A percentile compares a stretch with the other conserved stretches of the same genome.
Evolutionary conservation across 148 eudicot genomes (phyloP).

Genomic region (Vaccinium corymbosum): DNA sequence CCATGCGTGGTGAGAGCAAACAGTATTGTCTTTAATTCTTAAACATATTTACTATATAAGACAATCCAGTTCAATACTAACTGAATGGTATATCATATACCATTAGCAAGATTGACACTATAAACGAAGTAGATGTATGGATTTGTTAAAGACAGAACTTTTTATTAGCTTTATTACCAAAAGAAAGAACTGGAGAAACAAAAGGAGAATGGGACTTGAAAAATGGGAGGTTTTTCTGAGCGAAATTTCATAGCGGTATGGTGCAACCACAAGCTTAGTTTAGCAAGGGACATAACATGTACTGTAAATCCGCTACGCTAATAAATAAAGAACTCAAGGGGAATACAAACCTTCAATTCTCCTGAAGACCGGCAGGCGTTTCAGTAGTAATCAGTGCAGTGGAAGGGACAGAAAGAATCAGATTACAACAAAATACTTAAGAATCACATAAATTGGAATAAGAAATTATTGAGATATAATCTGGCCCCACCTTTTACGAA

Average conservation of each 20-base stretch:
- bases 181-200: background rate
- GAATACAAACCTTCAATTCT: constrained; percentile 69
- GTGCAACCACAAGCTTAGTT: constrained; percentile 2
- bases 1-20: background rate
- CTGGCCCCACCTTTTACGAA: constrained; percentile 53
- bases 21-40: constrained; percentile 1
- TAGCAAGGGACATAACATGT: background rate
- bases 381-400: constrained; percentile 27
- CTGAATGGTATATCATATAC: background rate
- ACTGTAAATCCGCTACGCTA: background rate
- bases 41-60: background rate
- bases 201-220: background rate
- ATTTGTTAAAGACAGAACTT: background rate
- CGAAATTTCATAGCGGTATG: background rate
- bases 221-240: background rate
- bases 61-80: constrained; percentile 1
- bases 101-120: background rate
- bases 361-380: constrained; percentile 41
- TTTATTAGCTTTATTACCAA: background rate
- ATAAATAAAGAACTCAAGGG: background rate
- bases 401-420: constrained; percentile 22
- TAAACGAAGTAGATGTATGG: background rate
- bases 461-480: background rate
- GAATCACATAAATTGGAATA: constrained; percentile 7
- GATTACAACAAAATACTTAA: constrained; percentile 20